These are phyloP conservation scores for Marasmius sp. DNA, from an alignment of 1,284 basidiomycete genomes.

Conservation along the genomic window DNA sequence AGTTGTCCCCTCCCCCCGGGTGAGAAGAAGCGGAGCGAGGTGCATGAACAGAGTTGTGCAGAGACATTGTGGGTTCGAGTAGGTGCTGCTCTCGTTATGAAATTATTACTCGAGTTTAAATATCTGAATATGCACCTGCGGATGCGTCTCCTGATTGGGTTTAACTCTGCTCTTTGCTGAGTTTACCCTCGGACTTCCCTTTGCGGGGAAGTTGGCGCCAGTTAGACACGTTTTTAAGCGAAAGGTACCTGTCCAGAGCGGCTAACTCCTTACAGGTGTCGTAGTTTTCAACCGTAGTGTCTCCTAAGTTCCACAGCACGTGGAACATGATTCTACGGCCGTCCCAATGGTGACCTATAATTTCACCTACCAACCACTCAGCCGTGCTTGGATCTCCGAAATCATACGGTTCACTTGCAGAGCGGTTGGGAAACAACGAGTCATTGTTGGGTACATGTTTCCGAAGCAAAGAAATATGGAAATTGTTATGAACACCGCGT, in stretches of 20 bases:
- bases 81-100: too few species aligned
- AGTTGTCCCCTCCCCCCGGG: too few species aligned
- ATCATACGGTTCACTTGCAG: slow-evolving; percentile 3
- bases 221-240: background rate
- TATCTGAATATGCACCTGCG: too few species aligned
- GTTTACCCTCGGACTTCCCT: background rate
- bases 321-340: background rate
- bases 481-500: slow-evolving; percentile 20
- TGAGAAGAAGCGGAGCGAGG: too few species aligned
- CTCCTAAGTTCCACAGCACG: slow-evolving; percentile 6
- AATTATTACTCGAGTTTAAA: too few species aligned
- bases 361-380: slow-evolving; percentile 3
- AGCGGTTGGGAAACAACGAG: background rate
- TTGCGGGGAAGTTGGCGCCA: slow-evolving; percentile 7
- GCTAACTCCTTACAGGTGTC: slow-evolving; percentile 1
- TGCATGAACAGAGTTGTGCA: too few species aligned
- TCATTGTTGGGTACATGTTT: background rate
- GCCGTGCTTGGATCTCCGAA: slow-evolving; percentile 7
- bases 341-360: slow-evolving; percentile 3
- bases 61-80: too few species aligned
- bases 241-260: slow-evolving; percentile 6
- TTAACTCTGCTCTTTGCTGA: background rate
- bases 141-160: too few species aligned
- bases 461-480: slow-evolving; percentile 16
- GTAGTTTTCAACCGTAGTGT: slow-evolving; percentile 6